Evolutionary conservation across 2,329 filamentous ascomycete species (phyloP), one percentile per base, ranked within the genome.

Genomic region (Helminthosporium solani): DNA sequence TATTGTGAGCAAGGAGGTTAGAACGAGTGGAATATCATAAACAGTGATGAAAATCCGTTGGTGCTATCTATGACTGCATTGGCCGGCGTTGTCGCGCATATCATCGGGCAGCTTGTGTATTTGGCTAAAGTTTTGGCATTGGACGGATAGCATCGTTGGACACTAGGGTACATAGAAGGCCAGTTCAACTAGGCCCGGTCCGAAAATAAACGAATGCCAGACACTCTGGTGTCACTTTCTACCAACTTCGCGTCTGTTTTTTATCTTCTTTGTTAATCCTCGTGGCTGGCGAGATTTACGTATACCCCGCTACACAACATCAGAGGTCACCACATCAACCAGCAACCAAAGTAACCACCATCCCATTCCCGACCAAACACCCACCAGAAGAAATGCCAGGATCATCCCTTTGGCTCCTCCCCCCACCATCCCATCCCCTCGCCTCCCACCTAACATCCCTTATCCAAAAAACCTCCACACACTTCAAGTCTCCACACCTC

Each of bases 391-490:
- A 8, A 11, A 72, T 72, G 68, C 68, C 70, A 31, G 71, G 71
- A 28, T 70, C 69, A 18, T 73, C 71, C 11, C 68, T 75, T 18
- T 75, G 72, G 72, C 65, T 74, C 7, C 58, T 74, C 14, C 73
- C 72, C 2, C 70, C 70, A 7, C 40, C 54, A n/a, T 23, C 46
- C 9, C 64, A 70, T 33, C 54, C 63, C 12, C 60, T 73, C 23
- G 55, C 62, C 40, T 16, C 54, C 21, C 28, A 57, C 20, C 53
- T 74, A n/a, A 46, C 63, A 5, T 42, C 52, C 20, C 61, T 73
- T 40, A 73, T 75, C 53, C 43, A 57, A 27, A 33, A 61, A 40
- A 61, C 60, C 54, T 55, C 71, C 45, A 28, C 51, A 35, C 60
- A 61, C 40, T 73, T 72, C 54, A 41, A 53, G 38, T 72, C 69